Evolutionary conservation across 768 basidiomycete genomes (phyloP).

Genomic region (Lentinula boryana): DNA sequence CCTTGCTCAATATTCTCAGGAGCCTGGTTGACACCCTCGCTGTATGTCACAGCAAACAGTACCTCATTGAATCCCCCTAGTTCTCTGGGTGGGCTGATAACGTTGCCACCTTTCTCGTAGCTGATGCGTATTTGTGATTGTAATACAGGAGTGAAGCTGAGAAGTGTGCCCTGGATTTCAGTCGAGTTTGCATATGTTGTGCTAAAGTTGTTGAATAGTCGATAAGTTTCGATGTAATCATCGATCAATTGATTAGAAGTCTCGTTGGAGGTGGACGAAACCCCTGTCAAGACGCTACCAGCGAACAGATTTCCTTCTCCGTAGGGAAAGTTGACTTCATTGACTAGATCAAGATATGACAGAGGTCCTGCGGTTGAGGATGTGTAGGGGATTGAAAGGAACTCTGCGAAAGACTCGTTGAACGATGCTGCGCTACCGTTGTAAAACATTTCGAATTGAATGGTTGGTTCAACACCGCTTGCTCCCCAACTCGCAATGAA

Average conservation of each 20-base stretch:
- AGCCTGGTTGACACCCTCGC: slow-evolving; percentile 9
- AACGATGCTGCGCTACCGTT: slow-evolving; percentile 25
- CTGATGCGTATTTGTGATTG: slow-evolving; percentile 28
- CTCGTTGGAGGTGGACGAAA: not conserved
- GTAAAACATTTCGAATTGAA: slow-evolving; percentile 28
- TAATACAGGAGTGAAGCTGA: slow-evolving; percentile 33
- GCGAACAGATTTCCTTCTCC: slow-evolving; percentile 29
- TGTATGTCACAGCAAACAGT: slow-evolving; percentile 25
- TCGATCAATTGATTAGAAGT: not conserved
- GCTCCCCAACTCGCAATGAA: slow-evolving; percentile 22
- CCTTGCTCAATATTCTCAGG: slow-evolving; percentile 19
- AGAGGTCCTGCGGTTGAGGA: slow-evolving; percentile 20
- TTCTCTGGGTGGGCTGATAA: slow-evolving; percentile 23
- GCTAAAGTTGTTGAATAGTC: slow-evolving; percentile 24
- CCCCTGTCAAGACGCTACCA: slow-evolving; percentile 24
- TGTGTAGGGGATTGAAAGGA: slow-evolving; percentile 29
- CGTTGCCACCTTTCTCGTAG: slow-evolving; percentile 27
- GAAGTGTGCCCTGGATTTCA: slow-evolving; percentile 19
- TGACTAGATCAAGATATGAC: slow-evolving; percentile 31
- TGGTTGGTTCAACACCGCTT: slow-evolving; percentile 14
- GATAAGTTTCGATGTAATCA: slow-evolving; percentile 25
- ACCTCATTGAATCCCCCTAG: slow-evolving; percentile 26
- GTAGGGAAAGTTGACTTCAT: slow-evolving; percentile 20
- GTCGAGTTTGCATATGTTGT: slow-evolving; percentile 11
- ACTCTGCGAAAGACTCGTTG: slow-evolving; percentile 27